Evolutionary conservation across 31 red algal species (phyloP).

Genomic region (Endocladia muricata): DNA sequence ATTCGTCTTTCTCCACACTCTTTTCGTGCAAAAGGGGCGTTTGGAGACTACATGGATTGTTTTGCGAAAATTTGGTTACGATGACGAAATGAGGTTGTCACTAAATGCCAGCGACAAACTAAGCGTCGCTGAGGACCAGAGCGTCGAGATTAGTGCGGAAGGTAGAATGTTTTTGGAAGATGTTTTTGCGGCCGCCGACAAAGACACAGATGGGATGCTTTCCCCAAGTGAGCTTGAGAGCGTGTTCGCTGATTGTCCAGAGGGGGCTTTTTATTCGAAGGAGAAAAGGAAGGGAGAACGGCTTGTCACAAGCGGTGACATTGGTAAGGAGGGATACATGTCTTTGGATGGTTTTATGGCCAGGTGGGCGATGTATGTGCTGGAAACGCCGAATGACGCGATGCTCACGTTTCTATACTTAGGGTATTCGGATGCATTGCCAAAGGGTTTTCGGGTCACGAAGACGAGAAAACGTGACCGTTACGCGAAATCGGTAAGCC

Average conservation of each 20-base stretch:
- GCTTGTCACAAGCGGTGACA: conserved; percentile 5
- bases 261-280: conserved; percentile 25
- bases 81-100: conserved; percentile 68
- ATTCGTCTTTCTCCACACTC: conserved; percentile 91
- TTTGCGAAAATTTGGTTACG: conserved; percentile 92
- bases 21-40: conserved; percentile 93
- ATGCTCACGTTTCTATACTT: conserved; percentile 75
- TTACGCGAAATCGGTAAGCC: conserved; percentile 32
- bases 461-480: conserved; percentile 55
- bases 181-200: conserved; percentile 67
- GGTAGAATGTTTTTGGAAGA: conserved; percentile 58
- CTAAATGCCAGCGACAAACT: conserved; percentile 35
- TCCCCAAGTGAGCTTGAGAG: conserved; percentile 56
- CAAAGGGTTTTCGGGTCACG: conserved; percentile 49
- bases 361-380: conserved; percentile 68
- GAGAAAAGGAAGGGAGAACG: conserved; percentile 3
- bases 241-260: conserved; percentile 71
- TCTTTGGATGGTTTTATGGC: conserved; percentile 70
- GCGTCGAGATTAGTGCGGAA: conserved; percentile 67
- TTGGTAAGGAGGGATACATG: conserved; percentile 49
- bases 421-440: conserved; percentile 47
- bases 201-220: conserved; percentile 77
- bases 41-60: conserved; percentile 97
- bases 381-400: conserved; percentile 53
- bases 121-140: conserved; percentile 60